phyloP scores from a whole-genome alignment of 106 monocot genomes.

The Dioscorea zingiberensis region DNA sequence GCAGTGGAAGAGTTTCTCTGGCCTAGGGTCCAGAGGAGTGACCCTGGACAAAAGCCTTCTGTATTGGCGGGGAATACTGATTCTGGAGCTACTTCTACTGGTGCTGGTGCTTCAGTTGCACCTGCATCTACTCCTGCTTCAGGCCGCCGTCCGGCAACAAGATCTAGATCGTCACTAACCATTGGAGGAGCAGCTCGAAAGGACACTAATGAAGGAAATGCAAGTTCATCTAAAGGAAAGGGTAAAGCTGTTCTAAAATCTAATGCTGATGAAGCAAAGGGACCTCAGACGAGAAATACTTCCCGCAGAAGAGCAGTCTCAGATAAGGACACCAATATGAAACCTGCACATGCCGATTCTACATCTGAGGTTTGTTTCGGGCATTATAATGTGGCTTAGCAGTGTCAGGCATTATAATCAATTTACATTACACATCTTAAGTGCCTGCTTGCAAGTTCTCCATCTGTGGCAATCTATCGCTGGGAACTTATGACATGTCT shows the following conservation, averaged over 20 bases:
- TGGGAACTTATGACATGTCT: no score
- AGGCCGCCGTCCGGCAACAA: conserved; percentile 57
- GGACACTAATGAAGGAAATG: conserved; percentile 50
- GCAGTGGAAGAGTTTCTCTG: conserved; percentile 97
- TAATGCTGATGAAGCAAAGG: conserved; percentile 51
- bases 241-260: conserved; percentile 88
- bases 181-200: conserved; percentile 49
- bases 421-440: no score
- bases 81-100: conserved; percentile 28
- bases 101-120: conserved; percentile 41
- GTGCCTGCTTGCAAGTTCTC: no score
- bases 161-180: conserved; percentile 64
- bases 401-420: no score
- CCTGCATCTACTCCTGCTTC: conserved; percentile 42
- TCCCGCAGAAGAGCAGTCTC: conserved; percentile 60
- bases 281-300: conserved; percentile 83
- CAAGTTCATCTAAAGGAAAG: conserved; percentile 73
- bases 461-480: no score
- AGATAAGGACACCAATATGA: conserved; percentile 63
- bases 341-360: conserved; percentile 47
- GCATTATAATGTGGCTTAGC: no score
- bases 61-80: conserved; percentile 47
- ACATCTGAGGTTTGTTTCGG: conserved; percentile 66
- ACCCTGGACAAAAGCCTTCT: conserved; percentile 55
- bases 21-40: conserved; percentile 82